Conservation (phyloP, 23 red algal genomes). For the Gracilaria caudata region DNA sequence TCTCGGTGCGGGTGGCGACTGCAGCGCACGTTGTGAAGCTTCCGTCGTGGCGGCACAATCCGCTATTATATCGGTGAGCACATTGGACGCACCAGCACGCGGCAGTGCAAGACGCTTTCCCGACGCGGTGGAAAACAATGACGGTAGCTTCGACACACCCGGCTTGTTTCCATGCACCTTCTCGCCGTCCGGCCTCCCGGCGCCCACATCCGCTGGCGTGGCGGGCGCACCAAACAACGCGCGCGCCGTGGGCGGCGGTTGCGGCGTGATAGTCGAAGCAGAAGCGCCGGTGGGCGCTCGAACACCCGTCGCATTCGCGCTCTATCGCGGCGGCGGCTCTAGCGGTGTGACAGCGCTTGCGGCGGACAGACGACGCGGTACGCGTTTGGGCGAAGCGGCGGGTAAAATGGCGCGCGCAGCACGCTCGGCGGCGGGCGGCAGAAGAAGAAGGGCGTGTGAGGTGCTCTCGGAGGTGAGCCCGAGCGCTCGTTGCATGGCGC, state of each 20-base stretch:
- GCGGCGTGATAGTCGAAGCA: slow-evolving; percentile 53
- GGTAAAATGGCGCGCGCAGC: slow-evolving; percentile 19
- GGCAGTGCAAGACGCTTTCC: slow-evolving; percentile 3
- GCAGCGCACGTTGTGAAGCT: background rate
- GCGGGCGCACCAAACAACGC: background rate
- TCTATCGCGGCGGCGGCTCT: background rate
- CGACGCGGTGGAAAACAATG: background rate
- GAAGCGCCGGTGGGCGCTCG: too few species aligned
- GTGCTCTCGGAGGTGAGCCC: slow-evolving; percentile 42
- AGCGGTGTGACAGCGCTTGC: slow-evolving; percentile 41
- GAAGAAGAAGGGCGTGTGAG: background rate
- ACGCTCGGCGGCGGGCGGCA: slow-evolving; percentile 1
- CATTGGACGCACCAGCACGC: background rate
- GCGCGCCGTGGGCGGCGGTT: slow-evolving; percentile 13
- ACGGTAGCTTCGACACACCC: too few species aligned
- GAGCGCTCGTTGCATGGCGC: slow-evolving; percentile 40
- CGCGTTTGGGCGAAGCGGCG: background rate
- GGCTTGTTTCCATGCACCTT: too few species aligned
- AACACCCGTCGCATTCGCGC: too few species aligned
- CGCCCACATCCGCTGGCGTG: background rate
- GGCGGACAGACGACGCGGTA: slow-evolving; percentile 14
- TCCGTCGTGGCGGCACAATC: background rate
- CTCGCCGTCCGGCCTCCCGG: too few species aligned
- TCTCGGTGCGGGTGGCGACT: background rate
- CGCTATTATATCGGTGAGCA: background rate